Percentiles rank a stretch among this genome's conserved stretches.
Conservation (phyloP, 2,329 filamentous ascomycete genomes). For the Fonsecaea erecta region DNA sequence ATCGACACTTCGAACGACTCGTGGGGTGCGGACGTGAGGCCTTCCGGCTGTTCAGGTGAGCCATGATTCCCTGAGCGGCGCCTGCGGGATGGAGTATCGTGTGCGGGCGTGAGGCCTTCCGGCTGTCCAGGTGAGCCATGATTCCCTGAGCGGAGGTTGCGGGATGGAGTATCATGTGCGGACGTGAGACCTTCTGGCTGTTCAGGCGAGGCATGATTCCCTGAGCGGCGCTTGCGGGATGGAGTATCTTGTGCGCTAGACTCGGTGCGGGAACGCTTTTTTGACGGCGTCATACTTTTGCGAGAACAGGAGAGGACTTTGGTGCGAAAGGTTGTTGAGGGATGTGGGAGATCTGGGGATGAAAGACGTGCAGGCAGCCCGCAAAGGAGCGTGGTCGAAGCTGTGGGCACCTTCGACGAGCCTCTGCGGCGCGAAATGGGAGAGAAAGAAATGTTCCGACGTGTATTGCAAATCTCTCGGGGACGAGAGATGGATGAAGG, state of each 20-base stretch:
- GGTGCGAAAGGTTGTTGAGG: constrained; percentile 6
- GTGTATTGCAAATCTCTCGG: too few relatives aligned
- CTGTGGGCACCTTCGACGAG: constrained; percentile 25
- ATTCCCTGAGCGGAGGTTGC: too few relatives aligned
- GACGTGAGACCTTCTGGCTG: too few relatives aligned
- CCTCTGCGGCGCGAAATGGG: too few relatives aligned
- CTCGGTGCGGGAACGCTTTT: constrained; percentile 17
- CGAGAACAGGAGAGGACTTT: constrained; percentile 1
- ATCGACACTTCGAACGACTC: constrained; percentile 19
- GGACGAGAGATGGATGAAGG: too few relatives aligned
- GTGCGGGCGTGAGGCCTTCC: too few relatives aligned
- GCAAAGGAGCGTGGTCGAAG: not conserved
- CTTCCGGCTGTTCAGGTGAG: too few relatives aligned
- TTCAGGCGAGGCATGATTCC: not conserved
- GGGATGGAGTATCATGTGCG: too few relatives aligned
- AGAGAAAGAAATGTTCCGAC: not conserved
- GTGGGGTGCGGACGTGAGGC: not conserved
- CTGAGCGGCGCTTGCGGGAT: constrained; percentile 20
- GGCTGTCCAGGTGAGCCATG: too few relatives aligned
- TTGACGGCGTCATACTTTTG: constrained; percentile 36
- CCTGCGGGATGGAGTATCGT: too few relatives aligned
- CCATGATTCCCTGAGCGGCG: too few relatives aligned
- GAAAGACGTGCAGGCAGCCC: not conserved
- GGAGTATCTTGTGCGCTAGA: constrained; percentile 18
- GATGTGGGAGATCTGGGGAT: not conserved